Conservation (phyloP, 441 rosid species). For the Caryocar brasiliense region DNA sequence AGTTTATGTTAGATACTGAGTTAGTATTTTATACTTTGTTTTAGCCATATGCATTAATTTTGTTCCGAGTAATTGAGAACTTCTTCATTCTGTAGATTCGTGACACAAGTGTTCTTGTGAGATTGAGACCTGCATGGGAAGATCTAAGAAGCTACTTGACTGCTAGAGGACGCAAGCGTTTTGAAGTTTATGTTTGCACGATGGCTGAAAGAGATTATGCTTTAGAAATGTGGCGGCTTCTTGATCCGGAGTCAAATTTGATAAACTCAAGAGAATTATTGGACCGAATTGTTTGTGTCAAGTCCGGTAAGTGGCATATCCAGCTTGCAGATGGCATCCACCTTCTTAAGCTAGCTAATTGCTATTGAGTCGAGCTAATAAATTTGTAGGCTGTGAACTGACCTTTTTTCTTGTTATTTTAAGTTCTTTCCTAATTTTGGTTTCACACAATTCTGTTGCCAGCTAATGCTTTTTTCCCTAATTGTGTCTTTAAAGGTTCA, state of each 20-base stretch:
- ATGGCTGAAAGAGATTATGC: slow-evolving; percentile 99
- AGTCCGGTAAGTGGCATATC: slow-evolving; percentile 58
- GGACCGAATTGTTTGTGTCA: slow-evolving; percentile 89
- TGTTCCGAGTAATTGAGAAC: slow-evolving; percentile 1
- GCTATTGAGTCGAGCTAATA: neutral
- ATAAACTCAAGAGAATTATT: slow-evolving; percentile 65
- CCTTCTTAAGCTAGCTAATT: slow-evolving; percentile 5
- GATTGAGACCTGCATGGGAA: slow-evolving; percentile 99
- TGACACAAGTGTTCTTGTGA: slow-evolving; percentile 99
- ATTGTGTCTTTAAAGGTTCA: slow-evolving; percentile 33
- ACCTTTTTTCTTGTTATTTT: neutral
- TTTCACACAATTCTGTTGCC: no score
- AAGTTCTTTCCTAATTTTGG: neutral
- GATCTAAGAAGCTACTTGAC: slow-evolving; percentile 87
- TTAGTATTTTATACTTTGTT: neutral
- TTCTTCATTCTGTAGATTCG: slow-evolving; percentile 46
- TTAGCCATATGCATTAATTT: slow-evolving; percentile 3
- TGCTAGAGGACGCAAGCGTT: slow-evolving; percentile 95
- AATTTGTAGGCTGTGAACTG: slow-evolving; percentile 8
- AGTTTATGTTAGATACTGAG: no score
- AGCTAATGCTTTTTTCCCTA: slow-evolving; percentile 6
- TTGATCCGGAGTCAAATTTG: slow-evolving; percentile 92
- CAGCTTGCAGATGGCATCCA: neutral
- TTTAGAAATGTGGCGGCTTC: slow-evolving; percentile 99
- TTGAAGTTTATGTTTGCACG: slow-evolving; percentile 99